phyloP scores from a whole-genome alignment of 371 early-diverging fungal genomes.

The Syncephalastrum racemosum region DNA sequence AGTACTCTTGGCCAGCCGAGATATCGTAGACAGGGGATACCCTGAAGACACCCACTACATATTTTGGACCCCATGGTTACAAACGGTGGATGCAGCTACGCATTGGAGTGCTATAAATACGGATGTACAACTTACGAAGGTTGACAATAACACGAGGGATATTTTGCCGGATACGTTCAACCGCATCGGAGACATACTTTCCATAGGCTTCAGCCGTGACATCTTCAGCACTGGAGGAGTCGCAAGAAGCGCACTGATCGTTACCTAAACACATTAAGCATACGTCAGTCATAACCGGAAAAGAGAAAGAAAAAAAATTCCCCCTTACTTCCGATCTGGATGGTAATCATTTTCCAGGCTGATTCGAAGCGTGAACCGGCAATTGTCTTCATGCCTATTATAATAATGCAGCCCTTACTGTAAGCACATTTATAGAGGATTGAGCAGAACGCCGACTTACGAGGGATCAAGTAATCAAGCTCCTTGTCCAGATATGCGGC shows the following conservation, averaged over 20 bases:
- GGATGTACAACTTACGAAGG: constrained; percentile 5
- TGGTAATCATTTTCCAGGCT: constrained; percentile 48
- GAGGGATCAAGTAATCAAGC: constrained; percentile 33
- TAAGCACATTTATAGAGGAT: not conserved
- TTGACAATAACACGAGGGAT: constrained; percentile 13
- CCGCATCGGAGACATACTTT: constrained; percentile 7
- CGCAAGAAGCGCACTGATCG: constrained; percentile 23
- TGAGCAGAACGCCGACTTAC: constrained; percentile 12
- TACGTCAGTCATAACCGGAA: constrained; percentile 8
- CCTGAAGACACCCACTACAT: constrained; percentile 13
- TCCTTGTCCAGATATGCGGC: constrained; percentile 31
- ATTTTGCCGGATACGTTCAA: constrained; percentile 12
- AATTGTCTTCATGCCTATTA: constrained; percentile 20
- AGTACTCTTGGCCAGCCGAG: constrained; percentile 12
- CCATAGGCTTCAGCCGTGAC: constrained; percentile 15
- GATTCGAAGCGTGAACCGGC: constrained; percentile 17
- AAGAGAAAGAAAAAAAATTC: constrained; percentile 23
- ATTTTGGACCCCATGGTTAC: not conserved
- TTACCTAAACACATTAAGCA: constrained; percentile 11
- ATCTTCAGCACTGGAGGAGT: not conserved
- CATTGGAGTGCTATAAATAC: too few species aligned
- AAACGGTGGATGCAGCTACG: too few species aligned
- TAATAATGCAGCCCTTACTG: constrained; percentile 3
- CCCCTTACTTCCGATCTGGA: constrained; percentile 44
- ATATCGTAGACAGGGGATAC: constrained; percentile 15